Evolutionary conservation across 148 eudicot genomes (phyloP), one percentile per base, ranked within the genome.

Genomic region (Mesembryanthemum crystallinum): DNA sequence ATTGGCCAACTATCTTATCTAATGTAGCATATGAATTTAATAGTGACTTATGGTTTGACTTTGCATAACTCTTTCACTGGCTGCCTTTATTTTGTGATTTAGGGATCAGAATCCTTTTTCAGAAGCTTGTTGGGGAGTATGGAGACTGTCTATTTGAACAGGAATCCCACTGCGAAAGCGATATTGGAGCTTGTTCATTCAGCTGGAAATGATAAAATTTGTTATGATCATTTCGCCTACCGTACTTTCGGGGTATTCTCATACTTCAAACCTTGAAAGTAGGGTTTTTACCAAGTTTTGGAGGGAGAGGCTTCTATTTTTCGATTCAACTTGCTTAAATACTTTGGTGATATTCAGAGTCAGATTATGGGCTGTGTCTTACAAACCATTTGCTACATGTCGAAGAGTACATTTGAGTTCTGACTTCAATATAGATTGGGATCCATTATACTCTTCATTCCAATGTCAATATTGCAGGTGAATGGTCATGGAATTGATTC

Each of bases 141-240:
- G 94, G 99, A 95, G 77, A 54, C 82, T 45, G 87, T 92, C 49
- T 95, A 95, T 82, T 80, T 95, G 83, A 80, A 89, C 10, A 84
- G 89, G 79, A 95, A 95, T 57, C 94, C 99, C 1, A 95, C 99
- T 14, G 97, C 99, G 2, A 95, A 92, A 85, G 84, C 88, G 0
- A 79, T 95, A 59, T 80, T 95, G 85, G 90, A 92, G 62, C 92
- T 85, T 67, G 98, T 92, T 85, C 84, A 73, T 77, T 95, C 98
- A 0, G 80, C 75, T 70, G 88, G 88, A 72, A 79, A 79, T 76
- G 88, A 91, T 62, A 80, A 64, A 17, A 87, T 95, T 29, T 86
- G 88, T 79, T 92, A 95, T 72, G 99, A 95, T 85, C 99, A 95
- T 87, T 81, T 95, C 28, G 99, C 99, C 24, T 95, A 87, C 78